Evolutionary conservation across 345 rosid genomes (phyloP).

Genomic region (Turritis glabra): DNA sequence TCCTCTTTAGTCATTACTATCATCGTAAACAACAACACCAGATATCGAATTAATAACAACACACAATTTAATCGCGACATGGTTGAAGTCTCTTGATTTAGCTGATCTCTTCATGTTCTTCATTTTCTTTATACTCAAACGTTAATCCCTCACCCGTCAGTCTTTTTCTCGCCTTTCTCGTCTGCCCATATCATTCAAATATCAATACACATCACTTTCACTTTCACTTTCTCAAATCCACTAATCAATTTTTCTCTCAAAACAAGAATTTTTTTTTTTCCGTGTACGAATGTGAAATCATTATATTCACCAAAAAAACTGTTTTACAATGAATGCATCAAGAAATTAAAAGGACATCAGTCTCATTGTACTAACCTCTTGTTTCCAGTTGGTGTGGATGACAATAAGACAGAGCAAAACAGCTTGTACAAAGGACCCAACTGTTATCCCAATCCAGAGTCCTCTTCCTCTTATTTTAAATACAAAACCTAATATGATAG

Average conservation of each 20-base stretch:
- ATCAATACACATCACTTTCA: background rate
- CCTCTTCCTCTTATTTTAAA: constrained; percentile 33
- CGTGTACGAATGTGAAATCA: no score
- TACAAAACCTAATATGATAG: constrained; percentile 16
- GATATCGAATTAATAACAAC: background rate
- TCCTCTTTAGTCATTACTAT: background rate
- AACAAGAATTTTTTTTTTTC: no score
- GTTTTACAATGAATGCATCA: no score
- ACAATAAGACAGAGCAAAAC: constrained; percentile 34
- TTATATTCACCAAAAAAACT: no score
- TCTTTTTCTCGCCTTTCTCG: no score
- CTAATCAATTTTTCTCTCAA: no score
- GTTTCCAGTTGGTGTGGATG: constrained; percentile 32
- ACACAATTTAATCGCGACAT: constrained; percentile 7
- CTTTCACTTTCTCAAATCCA: no score
- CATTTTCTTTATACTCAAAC: constrained; percentile 27
- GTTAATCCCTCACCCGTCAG: constrained; percentile 33
- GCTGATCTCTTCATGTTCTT: constrained; percentile 18
- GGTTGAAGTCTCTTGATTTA: background rate
- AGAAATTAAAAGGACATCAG: background rate
- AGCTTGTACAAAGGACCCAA: constrained; percentile 34
- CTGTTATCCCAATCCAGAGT: constrained; percentile 36
- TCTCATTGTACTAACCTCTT: constrained; percentile 30
- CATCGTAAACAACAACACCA: constrained; percentile 1
- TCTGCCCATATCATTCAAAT: constrained; percentile 26